Conservation (phyloP, 441 rosid genomes). For the Gossypium gossypioides region DNA sequence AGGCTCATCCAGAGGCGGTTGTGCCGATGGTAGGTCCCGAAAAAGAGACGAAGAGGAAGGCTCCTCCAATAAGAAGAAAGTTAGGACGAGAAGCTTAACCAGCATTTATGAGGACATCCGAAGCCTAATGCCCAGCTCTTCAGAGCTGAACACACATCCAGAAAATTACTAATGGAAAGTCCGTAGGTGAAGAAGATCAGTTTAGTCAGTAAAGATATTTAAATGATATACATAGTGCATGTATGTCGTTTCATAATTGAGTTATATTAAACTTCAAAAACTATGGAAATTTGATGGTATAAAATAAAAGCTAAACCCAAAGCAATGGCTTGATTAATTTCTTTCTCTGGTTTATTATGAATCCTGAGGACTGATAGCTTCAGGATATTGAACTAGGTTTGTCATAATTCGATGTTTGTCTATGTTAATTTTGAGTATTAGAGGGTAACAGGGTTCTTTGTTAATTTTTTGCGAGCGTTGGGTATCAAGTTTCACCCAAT, state of each 20-base stretch:
- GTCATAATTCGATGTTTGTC: too few species aligned
- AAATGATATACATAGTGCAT: not conserved
- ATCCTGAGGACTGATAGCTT: not conserved
- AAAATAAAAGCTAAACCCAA: not conserved
- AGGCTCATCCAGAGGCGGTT: not conserved
- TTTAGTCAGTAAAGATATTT: not conserved
- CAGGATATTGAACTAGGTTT: not conserved
- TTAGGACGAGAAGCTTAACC: not conserved
- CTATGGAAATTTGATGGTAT: not conserved
- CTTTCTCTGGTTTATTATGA: not conserved
- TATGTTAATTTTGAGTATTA: too few species aligned
- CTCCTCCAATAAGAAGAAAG: not conserved
- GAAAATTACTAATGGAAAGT: not conserved
- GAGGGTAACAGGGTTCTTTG: too few species aligned
- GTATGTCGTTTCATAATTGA: not conserved
- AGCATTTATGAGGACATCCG: not conserved
- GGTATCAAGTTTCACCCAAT: too few species aligned
- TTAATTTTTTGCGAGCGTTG: too few species aligned
- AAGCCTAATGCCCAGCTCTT: not conserved
- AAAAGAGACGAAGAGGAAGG: not conserved
- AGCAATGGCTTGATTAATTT: not conserved
- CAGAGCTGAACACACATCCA: not conserved
- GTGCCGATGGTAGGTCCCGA: not conserved
- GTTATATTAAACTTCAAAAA: not conserved
- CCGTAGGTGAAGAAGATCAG: not conserved